These are phyloP conservation scores for Fallopia convolvulus DNA, from an alignment of 148 eudicot genomes.

Conservation along the genomic window DNA sequence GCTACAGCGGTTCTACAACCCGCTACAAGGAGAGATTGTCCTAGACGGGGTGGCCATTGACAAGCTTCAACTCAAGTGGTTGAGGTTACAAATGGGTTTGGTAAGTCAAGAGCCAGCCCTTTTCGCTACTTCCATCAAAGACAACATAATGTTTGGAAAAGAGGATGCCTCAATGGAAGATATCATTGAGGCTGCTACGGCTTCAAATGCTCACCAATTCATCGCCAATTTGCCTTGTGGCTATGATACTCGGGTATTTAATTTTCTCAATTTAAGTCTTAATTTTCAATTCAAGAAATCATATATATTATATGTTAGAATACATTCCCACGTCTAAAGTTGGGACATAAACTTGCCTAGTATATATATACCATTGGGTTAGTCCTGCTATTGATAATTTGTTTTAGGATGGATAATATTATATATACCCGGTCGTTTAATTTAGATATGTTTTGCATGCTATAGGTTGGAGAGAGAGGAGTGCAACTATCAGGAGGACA, in stretches of 20 bases:
- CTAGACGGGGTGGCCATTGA: conserved; percentile 67
- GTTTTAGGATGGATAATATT: too few relatives aligned
- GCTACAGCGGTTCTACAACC: conserved; percentile 79
- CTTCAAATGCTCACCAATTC: conserved; percentile 88
- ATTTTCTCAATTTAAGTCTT: background rate
- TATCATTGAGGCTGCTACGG: conserved; percentile 67
- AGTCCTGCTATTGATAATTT: too few relatives aligned
- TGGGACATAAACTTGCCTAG: too few relatives aligned
- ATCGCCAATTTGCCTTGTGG: conserved; percentile 71
- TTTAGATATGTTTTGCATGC: too few relatives aligned
- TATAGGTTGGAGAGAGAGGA: conserved; percentile 80
- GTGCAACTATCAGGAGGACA: conserved; percentile 87
- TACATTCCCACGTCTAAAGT: too few relatives aligned
- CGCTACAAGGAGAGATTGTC: conserved; percentile 54
- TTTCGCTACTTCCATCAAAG: conserved; percentile 71
- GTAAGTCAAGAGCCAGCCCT: conserved; percentile 94
- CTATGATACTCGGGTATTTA: conserved; percentile 79
- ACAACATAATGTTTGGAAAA: conserved; percentile 83
- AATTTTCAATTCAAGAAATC: too few relatives aligned
- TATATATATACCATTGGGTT: too few relatives aligned
- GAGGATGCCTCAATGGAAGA: conserved; percentile 76
- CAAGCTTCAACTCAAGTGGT: conserved; percentile 72
- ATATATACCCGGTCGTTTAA: too few relatives aligned
- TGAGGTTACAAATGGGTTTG: conserved; percentile 81
- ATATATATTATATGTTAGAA: too few relatives aligned